Evolutionary conservation across 2,329 filamentous ascomycete species (phyloP), one percentile per base, ranked within the genome.

Genomic region (Emergomyces africanus): DNA sequence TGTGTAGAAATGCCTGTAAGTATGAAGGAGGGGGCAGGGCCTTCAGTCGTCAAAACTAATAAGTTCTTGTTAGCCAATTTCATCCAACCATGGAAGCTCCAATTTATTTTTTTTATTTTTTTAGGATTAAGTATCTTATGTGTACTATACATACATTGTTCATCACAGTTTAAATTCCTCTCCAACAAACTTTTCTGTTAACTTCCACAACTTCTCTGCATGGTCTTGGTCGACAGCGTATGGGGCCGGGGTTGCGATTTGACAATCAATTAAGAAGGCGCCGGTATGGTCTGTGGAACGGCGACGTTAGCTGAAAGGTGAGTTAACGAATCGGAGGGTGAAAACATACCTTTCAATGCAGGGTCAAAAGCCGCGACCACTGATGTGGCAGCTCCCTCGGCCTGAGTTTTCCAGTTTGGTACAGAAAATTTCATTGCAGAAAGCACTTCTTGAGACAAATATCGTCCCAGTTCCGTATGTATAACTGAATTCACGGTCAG

Each of bases 291-390:
- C 59, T 61, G 51, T 60, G 14, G 33, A 35, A 35, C 5, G 33
- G 33, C 33, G 8, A 35, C 9, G 33, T 35, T 35, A 35, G 33
- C 5, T 18, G 10, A 51, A 51, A 35, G 25, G 15, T 51, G 5
- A 30, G 14, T 2, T 12, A 53, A n/a, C 1, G 59, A 3, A 6
- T 12, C 44, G 20, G 15, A 35, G 44, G 12, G 2, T 10, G n/a
- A 30, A 20, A 23, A 8, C 42, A 67, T 65, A 23, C 62, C 64
- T 39, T 65, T 63, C 37, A 77, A 63, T 5, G 63, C 64, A 0
- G 74, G 74, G 63, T 77, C 75, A 35, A 78, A 67, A 9, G 72
- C 75, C 3, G 75, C 74, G 10, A 72, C 70, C 12, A 78, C 62
- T 15, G 67, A 71, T 0, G 75, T 77, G 10, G 72, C 67, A 57